Percentiles rank a stretch among this genome's conserved stretches.
These are phyloP conservation scores for Hypoxylon subgilvum DNA, from an alignment of 495 filamentous ascomycete genomes.

Conservation along the genomic window DNA sequence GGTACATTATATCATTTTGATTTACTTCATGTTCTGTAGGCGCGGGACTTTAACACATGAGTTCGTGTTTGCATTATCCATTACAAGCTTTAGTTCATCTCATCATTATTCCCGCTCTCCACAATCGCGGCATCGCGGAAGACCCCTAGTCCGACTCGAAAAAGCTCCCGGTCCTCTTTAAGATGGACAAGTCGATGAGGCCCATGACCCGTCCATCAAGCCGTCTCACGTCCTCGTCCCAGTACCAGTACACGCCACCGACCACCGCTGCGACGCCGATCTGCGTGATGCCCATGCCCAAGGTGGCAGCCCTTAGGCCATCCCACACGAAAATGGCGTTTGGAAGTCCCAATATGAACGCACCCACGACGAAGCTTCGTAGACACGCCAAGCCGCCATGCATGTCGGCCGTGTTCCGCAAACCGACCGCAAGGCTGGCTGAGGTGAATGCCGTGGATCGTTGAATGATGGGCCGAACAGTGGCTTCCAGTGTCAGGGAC, in stretches of 20 bases:
- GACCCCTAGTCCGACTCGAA: constrained; percentile 51
- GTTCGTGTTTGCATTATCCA: constrained; percentile 11
- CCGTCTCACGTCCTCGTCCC: constrained; percentile 43
- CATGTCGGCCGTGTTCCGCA: constrained; percentile 54
- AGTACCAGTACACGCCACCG: constrained; percentile 46
- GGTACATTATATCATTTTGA: too few species aligned
- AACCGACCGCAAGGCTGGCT: constrained; percentile 46
- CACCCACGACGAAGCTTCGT: constrained; percentile 44
- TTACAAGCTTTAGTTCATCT: background rate
- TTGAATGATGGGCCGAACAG: constrained; percentile 44
- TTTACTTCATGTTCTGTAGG: too few species aligned
- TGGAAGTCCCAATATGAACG: constrained; percentile 50
- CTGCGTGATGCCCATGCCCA: constrained; percentile 46
- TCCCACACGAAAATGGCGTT: constrained; percentile 42
- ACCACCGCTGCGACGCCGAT: constrained; percentile 38
- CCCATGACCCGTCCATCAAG: constrained; percentile 52
- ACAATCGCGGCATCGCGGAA: background rate
- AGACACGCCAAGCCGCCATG: constrained; percentile 42
- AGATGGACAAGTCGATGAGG: constrained; percentile 46
- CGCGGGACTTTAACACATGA: background rate
- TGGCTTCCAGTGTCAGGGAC: constrained; percentile 42
- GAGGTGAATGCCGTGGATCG: constrained; percentile 51
- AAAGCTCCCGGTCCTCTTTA: constrained; percentile 50
- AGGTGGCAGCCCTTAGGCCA: constrained; percentile 41
- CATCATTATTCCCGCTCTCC: background rate